These are phyloP conservation scores for Heterobasidion annosum DNA, from an alignment of 1,284 basidiomycete genomes.

Conservation along the genomic window DNA sequence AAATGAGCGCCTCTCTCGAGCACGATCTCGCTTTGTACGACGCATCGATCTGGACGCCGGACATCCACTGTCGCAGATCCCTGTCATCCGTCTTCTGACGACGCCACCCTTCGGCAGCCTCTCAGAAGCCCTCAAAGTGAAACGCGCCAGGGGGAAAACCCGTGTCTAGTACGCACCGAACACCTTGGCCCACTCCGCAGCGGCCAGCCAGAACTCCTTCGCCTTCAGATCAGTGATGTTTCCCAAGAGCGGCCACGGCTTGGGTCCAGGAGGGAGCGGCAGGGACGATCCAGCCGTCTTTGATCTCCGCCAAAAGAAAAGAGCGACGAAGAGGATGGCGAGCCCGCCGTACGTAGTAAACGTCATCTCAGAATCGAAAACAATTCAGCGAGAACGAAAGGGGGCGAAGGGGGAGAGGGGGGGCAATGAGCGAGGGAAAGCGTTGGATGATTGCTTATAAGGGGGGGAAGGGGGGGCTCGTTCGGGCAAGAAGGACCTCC, in stretches of 20 bases:
- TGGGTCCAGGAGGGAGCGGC: slow-evolving; percentile 52
- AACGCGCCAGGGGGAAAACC: too few relatives aligned
- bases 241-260: slow-evolving; percentile 52
- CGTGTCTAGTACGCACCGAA: slow-evolving; percentile 15
- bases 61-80: too few relatives aligned
- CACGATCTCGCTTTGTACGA: too few relatives aligned
- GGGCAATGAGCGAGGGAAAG: too few relatives aligned
- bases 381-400: too few relatives aligned
- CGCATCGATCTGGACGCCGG: too few relatives aligned
- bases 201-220: slow-evolving; percentile 35
- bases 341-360: not conserved
- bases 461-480: not conserved
- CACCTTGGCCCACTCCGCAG: slow-evolving; percentile 20
- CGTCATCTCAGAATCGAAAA: too few relatives aligned
- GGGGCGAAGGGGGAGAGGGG: too few relatives aligned
- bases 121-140: too few relatives aligned
- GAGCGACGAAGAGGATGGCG: not conserved
- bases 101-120: too few relatives aligned
- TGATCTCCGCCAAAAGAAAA: not conserved
- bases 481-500: not conserved
- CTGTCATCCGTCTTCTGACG: too few relatives aligned
- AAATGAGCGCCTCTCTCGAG: too few relatives aligned
- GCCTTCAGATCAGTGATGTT: slow-evolving; percentile 46
- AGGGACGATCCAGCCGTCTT: not conserved
- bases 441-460: not conserved